These are phyloP conservation scores for Mrakiaceae sp. DNA, from an alignment of 1,284 basidiomycete species.

Conservation along the genomic window DNA sequence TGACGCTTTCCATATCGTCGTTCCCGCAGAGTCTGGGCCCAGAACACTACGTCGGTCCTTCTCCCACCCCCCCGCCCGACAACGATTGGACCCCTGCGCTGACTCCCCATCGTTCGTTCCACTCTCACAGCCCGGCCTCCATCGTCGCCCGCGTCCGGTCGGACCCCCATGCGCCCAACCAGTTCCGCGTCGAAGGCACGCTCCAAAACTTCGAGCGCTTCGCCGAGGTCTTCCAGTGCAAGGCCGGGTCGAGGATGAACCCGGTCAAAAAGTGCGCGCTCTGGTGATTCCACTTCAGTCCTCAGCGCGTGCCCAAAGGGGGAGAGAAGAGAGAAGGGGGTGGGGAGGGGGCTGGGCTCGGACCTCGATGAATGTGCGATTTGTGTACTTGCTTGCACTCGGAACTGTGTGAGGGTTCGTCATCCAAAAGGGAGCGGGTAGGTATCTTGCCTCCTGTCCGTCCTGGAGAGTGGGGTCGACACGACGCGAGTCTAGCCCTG, in stretches of 20 bases:
- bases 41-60: slow-evolving; percentile 18
- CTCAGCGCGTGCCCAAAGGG: background rate
- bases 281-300: slow-evolving; percentile 10
- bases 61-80: background rate
- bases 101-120: background rate
- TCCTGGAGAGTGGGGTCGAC: too few relatives aligned
- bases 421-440: too few relatives aligned
- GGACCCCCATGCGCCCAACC: slow-evolving; percentile 74
- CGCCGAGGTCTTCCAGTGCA: slow-evolving; percentile 34
- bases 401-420: too few relatives aligned
- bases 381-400: too few relatives aligned
- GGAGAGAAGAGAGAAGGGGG: background rate
- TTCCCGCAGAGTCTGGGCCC: slow-evolving; percentile 23
- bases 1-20: background rate
- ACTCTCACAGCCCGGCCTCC: slow-evolving; percentile 26
- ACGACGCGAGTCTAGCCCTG: too few relatives aligned
- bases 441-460: too few relatives aligned
- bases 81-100: background rate
- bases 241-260: slow-evolving; percentile 26
- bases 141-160: slow-evolving; percentile 67
- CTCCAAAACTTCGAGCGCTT: slow-evolving; percentile 41
- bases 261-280: slow-evolving; percentile 22
- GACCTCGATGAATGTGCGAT: too few relatives aligned
- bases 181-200: slow-evolving; percentile 70
- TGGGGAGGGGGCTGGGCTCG: too few relatives aligned